Evolutionary conservation across 176 grass and related monocot species (phyloP), one percentile per base, ranked within the genome.

Genomic region (Thinopyrum elongatum): DNA sequence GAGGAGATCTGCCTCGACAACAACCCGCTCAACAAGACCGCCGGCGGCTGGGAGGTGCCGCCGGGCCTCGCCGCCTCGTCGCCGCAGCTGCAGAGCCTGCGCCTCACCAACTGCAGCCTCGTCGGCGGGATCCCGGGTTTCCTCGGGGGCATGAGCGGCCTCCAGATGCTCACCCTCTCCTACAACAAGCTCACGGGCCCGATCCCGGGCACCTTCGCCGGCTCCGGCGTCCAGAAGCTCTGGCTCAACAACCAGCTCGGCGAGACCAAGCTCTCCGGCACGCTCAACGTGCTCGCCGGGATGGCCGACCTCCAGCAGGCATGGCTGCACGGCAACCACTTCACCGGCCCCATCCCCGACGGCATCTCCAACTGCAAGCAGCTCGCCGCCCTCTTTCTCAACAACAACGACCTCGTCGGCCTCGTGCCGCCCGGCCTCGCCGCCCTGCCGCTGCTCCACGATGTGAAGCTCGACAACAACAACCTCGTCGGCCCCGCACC

Each of bases 291-390:
- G 35, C 17, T 99, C 39, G 65, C 77, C 34, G 78, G 83, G 68
- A 91, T 99, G 87, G 15, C 77, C 10, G 60, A 49, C 26, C 86
- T 99, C 12, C 86, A 80, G 28, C 27, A 86, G 7, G 88, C 92
- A 2, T 99, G 97, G 97, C 92, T 99, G 12, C 97, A 99, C 68
- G 93, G 94, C 14, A 99, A 99, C 76, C 25, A 89, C 8, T 96
- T 99, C 87, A 78, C 88, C 6, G 97, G 97, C 4, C 63, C 88
- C 16, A 84, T 99, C 81, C 90, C 97, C 4, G 73, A 79, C 35
- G 79, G 12, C 63, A 93, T 99, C 78, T 88, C 41, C 60, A 44
- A 15, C n/a, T 92, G 89, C 85, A 83, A 30, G 41, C 67, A 63
- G 7, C 78, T 99, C 49, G 10, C 3, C 19, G 65, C 22, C 14